A percentile compares a stretch with the other conserved stretches of the same genome.
Evolutionary conservation across 2,329 filamentous ascomycete genomes (phyloP).

Genomic region (Septoria petroselini): DNA sequence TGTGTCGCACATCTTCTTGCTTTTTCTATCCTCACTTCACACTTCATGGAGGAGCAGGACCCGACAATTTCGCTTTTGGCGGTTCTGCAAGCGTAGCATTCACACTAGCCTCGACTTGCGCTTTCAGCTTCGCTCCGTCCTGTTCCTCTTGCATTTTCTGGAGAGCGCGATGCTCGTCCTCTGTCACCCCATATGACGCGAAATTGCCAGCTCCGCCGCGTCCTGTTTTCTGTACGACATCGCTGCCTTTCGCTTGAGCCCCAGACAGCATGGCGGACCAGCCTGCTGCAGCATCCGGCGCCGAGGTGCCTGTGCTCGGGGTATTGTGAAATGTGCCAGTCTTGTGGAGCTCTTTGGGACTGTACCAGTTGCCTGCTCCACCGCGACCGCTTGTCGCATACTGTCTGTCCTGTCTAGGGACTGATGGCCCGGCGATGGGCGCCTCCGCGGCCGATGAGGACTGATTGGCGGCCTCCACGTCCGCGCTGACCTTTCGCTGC

Average conservation of each 20-base stretch:
- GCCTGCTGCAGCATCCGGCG: slow-evolving; percentile 1
- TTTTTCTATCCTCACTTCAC: too few species aligned
- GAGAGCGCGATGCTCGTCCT: slow-evolving; percentile 34
- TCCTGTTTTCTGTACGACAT: slow-evolving; percentile 30
- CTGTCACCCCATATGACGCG: slow-evolving; percentile 36
- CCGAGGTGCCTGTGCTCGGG: slow-evolving; percentile 3
- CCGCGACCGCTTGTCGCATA: slow-evolving; percentile 48
- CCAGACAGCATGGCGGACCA: slow-evolving; percentile 4
- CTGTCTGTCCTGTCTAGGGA: slow-evolving; percentile 33
- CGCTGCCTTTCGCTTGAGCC: slow-evolving; percentile 5
- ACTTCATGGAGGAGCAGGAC: slow-evolving; percentile 7
- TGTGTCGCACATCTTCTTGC: too few species aligned
- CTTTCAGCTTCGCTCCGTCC: slow-evolving; percentile 32
- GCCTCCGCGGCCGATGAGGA: slow-evolving; percentile 12
- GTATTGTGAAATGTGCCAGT: slow-evolving; percentile 40
- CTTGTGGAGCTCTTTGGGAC: slow-evolving; percentile 41
- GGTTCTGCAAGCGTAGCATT: slow-evolving; percentile 43
- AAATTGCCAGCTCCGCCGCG: slow-evolving; percentile 50
- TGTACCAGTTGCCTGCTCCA: slow-evolving; percentile 49
- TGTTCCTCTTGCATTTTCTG: slow-evolving; percentile 32
- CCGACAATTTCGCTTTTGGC: slow-evolving; percentile 40
- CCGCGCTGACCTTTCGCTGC: slow-evolving; percentile 35
- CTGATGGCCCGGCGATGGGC: slow-evolving; percentile 5
- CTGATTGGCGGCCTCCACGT: slow-evolving; percentile 43
- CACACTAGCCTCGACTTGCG: slow-evolving; percentile 42